A percentile compares a stretch with the other conserved stretches of the same genome.
Conservation (phyloP, 139 green algal species). For the Limnomonas spitsbergensis region DNA sequence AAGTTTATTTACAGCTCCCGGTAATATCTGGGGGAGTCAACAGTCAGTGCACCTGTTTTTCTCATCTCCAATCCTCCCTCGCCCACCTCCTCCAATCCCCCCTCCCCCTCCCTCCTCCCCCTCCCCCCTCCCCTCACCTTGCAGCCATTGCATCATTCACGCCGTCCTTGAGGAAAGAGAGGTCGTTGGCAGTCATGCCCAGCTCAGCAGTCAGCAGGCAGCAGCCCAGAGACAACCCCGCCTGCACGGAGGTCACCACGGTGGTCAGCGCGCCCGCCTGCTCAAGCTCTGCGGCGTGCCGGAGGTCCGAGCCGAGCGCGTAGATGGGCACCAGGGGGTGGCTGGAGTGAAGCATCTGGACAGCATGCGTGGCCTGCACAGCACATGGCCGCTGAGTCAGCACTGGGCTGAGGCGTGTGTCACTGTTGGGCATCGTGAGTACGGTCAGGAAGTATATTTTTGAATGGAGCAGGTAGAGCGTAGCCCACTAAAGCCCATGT, state of each 20-base stretch:
- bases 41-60: no score
- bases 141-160: conserved; percentile 27
- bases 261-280: conserved; percentile 66
- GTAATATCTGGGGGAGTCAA: no score
- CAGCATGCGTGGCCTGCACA: conserved; percentile 46
- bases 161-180: conserved; percentile 21
- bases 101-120: no score
- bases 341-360: conserved; percentile 51
- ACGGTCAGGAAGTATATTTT: no score
- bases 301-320: conserved; percentile 67
- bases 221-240: conserved; percentile 62
- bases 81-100: no score
- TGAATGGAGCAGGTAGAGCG: no score
- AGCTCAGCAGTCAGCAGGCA: conserved; percentile 49
- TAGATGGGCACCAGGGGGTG: conserved; percentile 80
- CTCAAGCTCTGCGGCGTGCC: conserved; percentile 54
- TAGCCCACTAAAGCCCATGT: no score
- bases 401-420: not conserved
- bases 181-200: conserved; percentile 31
- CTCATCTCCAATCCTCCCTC: no score
- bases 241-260: conserved; percentile 60
- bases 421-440: no score
- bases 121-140: not conserved
- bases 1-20: no score
- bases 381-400: not conserved